Conservation (phyloP, 495 filamentous ascomycete genomes). For the Letharia lupina region DNA sequence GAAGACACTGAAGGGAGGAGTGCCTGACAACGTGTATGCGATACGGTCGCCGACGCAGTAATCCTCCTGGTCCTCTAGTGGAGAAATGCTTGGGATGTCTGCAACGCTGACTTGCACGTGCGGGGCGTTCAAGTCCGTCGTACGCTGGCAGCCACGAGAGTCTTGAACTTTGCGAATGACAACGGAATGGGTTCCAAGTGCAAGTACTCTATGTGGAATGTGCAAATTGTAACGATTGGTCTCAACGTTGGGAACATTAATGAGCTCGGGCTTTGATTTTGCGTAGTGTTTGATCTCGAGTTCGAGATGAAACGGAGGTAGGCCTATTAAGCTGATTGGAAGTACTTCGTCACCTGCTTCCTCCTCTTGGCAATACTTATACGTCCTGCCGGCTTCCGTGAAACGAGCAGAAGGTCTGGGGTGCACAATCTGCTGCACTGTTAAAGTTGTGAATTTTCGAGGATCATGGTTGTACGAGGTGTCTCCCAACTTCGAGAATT, state of each 20-base stretch:
- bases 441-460: constrained; percentile 50
- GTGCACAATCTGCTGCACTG: constrained; percentile 73
- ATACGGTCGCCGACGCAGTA: constrained; percentile 95
- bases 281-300: constrained; percentile 86
- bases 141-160: constrained; percentile 69
- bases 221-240: constrained; percentile 64
- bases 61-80: constrained; percentile 74
- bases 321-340: constrained; percentile 70
- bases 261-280: constrained; percentile 66
- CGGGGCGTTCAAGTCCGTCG: constrained; percentile 53
- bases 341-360: constrained; percentile 73
- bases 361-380: constrained; percentile 86
- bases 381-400: constrained; percentile 79
- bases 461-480: constrained; percentile 68
- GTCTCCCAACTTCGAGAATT: constrained; percentile 71
- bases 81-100: constrained; percentile 82
- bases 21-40: constrained; percentile 79
- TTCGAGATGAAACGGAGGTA: constrained; percentile 83
- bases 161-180: constrained; percentile 85
- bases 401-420: constrained; percentile 72
- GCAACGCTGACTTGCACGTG: constrained; percentile 81
- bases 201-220: constrained; percentile 73
- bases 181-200: constrained; percentile 75
- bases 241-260: constrained; percentile 68
- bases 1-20: constrained; percentile 82